phyloP scores from a whole-genome alignment of 768 basidiomycete species.

The Tylopilus rubrobrunneus region DNA sequence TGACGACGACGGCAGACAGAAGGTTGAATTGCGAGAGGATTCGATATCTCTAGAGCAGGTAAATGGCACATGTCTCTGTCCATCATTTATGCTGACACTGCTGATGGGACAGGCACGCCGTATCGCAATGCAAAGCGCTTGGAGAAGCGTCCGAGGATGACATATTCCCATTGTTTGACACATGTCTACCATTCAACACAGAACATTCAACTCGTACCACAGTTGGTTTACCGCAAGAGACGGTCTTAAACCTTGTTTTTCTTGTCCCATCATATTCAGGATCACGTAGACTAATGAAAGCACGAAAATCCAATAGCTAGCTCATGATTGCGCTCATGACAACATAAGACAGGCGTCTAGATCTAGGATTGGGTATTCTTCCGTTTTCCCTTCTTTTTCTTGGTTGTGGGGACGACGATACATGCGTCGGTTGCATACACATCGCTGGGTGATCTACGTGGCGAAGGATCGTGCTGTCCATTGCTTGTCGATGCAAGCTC shows the following conservation, averaged over 20 bases:
- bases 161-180: constrained; percentile 10
- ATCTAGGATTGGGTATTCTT: constrained; percentile 16
- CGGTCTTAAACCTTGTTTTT: constrained; percentile 6
- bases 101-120: constrained; percentile 57
- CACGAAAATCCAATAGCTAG: constrained; percentile 7
- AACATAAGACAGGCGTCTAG: constrained; percentile 2
- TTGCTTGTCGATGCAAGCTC: neutral
- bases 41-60: constrained; percentile 94
- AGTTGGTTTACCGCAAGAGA: constrained; percentile 11
- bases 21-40: constrained; percentile 73
- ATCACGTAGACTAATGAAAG: constrained; percentile 27
- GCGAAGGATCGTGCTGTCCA: constrained; percentile 4
- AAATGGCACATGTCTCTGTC: constrained; percentile 14
- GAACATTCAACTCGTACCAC: constrained; percentile 2
- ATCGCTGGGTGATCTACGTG: neutral
- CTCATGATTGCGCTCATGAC: constrained; percentile 1
- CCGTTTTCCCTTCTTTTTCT: constrained; percentile 20
- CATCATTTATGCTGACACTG: constrained; percentile 1
- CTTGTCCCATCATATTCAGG: constrained; percentile 11
- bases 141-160: constrained; percentile 66
- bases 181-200: neutral
- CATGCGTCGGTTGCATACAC: neutral
- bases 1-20: constrained; percentile 60
- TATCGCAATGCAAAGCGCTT: constrained; percentile 87
- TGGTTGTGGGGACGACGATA: neutral